These are phyloP conservation scores for Cyberlindnera misumaiensis DNA, from an alignment of 805 yeast species.

Conservation along the genomic window DNA sequence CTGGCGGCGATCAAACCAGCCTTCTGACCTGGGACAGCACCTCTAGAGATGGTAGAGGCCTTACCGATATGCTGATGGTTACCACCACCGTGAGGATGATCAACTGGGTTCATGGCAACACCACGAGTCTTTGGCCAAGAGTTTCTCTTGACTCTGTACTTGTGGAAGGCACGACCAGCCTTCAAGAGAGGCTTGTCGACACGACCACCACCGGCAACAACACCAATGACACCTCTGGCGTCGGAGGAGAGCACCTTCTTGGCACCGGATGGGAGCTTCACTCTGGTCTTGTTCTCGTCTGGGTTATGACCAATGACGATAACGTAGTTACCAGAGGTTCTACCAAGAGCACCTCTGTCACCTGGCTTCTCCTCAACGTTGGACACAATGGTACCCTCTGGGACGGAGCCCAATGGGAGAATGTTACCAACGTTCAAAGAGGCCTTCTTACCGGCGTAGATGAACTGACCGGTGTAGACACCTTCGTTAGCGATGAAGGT, in stretches of 20 bases:
- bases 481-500: slow-evolving; percentile 99
- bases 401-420: slow-evolving; percentile 93
- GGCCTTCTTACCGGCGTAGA: slow-evolving; percentile 98
- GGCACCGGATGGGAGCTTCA: slow-evolving; percentile 98
- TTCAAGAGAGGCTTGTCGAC: slow-evolving; percentile 98
- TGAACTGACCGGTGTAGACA: slow-evolving; percentile 98
- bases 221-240: slow-evolving; percentile 99
- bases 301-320: slow-evolving; percentile 99
- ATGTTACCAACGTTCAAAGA: slow-evolving; percentile 95
- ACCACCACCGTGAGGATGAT: slow-evolving; percentile 99
- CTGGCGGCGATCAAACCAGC: slow-evolving; percentile 99
- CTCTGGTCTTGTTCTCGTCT: slow-evolving; percentile 98
- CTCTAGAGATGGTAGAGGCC: slow-evolving; percentile 98
- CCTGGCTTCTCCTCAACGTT: slow-evolving; percentile 98
- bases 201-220: slow-evolving; percentile 99
- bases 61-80: slow-evolving; percentile 99
- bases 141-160: slow-evolving; percentile 99
- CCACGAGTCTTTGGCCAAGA: slow-evolving; percentile 99
- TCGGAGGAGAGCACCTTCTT: slow-evolving; percentile 92
- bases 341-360: slow-evolving; percentile 99
- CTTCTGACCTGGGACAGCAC: slow-evolving; percentile 99
- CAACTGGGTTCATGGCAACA: slow-evolving; percentile 99
- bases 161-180: slow-evolving; percentile 99
- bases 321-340: slow-evolving; percentile 99
- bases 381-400: slow-evolving; percentile 98